These are phyloP conservation scores for Aegilops tauschii DNA, from an alignment of 176 grass and related monocot species.

Conservation along the genomic window DNA sequence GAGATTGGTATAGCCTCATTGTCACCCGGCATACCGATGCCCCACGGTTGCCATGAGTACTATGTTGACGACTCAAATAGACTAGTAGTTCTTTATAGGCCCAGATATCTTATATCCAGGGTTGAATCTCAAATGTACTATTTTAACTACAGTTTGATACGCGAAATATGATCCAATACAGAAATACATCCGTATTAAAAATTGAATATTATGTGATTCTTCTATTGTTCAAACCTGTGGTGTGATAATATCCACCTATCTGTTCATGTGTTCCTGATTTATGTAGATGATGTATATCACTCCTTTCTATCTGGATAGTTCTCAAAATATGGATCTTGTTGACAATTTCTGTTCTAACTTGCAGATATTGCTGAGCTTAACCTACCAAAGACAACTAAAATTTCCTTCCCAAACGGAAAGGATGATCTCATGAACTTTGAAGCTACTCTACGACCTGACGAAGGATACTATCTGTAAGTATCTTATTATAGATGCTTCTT, in stretches of 20 bases:
- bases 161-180: neutral
- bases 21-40: neutral
- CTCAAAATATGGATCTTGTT: neutral
- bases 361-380: constrained; percentile 77
- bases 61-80: too few relatives aligned
- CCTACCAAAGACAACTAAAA: constrained; percentile 55
- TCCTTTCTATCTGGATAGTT: neutral
- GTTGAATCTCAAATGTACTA: neutral
- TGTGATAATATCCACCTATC: neutral
- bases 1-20: neutral
- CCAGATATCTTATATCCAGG: neutral
- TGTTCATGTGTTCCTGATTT: neutral
- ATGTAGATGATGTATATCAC: neutral
- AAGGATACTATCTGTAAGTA: constrained; percentile 73
- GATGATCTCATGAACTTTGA: constrained; percentile 83
- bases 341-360: neutral
- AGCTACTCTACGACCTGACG: constrained; percentile 54
- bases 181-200: neutral
- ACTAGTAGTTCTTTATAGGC: neutral
- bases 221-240: neutral
- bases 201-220: neutral
- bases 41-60: neutral
- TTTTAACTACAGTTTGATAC: neutral
- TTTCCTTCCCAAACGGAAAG: constrained; percentile 71
- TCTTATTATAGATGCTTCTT: neutral